Percentiles rank a stretch among this genome's conserved stretches.
phyloP scores from a whole-genome alignment of 805 yeast genomes.

The Sungouiella thailandica region DNA sequence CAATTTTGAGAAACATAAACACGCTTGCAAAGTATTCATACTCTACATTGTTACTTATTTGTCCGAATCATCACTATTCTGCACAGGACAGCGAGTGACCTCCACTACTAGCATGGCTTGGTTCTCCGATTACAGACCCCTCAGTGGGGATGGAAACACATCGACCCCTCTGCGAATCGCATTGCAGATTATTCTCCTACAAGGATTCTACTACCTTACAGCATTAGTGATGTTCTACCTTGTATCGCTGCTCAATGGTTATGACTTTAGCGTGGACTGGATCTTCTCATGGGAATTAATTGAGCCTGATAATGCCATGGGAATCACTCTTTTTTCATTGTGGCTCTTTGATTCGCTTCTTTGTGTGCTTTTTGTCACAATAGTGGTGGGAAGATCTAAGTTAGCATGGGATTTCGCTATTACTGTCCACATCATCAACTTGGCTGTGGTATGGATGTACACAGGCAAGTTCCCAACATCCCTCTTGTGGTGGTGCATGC shows the following conservation, averaged over 20 bases:
- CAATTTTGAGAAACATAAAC: no score
- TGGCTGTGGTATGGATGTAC: conserved; percentile 62
- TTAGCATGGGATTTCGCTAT: conserved; percentile 95
- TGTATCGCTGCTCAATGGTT: conserved; percentile 66
- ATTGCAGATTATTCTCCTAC: conserved; percentile 73
- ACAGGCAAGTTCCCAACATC: conserved; percentile 65
- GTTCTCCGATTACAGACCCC: background rate
- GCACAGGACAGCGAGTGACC: no score
- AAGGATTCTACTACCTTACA: conserved; percentile 69
- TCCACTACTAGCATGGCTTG: background rate
- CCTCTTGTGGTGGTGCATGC: conserved; percentile 81
- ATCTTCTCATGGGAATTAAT: conserved; percentile 78
- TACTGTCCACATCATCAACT: conserved; percentile 82
- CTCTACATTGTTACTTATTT: no score
- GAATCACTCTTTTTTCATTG: conserved; percentile 63
- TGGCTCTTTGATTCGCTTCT: conserved; percentile 84
- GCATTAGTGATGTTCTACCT: conserved; percentile 64
- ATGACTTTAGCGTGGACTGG: conserved; percentile 61
- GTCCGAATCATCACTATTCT: no score
- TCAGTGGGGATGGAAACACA: background rate
- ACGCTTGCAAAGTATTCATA: no score
- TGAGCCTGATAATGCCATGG: conserved; percentile 71
- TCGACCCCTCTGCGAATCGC: conserved; percentile 11
- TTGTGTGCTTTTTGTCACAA: conserved; percentile 77
- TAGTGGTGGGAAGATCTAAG: conserved; percentile 88